Conservation (phyloP, 768 basidiomycete genomes). For the Tremella mesenterica region DNA sequence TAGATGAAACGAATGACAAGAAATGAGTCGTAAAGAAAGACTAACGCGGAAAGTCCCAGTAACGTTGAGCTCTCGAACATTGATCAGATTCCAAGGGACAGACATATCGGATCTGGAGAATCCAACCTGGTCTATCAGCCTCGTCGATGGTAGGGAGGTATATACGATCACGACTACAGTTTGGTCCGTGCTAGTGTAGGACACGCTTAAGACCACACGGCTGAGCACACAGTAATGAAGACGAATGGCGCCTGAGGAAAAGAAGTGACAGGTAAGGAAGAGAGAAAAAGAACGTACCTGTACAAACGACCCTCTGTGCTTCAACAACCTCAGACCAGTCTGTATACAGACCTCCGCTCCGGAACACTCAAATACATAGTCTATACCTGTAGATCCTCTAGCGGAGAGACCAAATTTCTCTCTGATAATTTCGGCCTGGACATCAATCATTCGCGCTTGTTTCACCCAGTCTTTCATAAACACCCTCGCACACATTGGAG, state of each 20-base stretch:
- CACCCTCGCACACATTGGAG: background rate
- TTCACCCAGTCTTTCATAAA: slow-evolving; percentile 45
- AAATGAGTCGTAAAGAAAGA: too few species aligned
- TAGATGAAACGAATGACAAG: too few species aligned
- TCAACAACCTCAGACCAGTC: slow-evolving; percentile 65
- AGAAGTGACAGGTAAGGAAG: background rate
- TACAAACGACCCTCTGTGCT: slow-evolving; percentile 35
- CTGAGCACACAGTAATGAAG: too few species aligned
- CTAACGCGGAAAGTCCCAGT: slow-evolving; percentile 6
- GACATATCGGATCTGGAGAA: too few species aligned
- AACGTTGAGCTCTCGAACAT: slow-evolving; percentile 3
- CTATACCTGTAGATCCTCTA: slow-evolving; percentile 63
- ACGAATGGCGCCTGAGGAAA: too few species aligned
- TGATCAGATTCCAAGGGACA: slow-evolving; percentile 5
- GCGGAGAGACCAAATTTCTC: slow-evolving; percentile 57
- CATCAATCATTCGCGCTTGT: slow-evolving; percentile 43
- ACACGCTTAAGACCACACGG: too few species aligned
- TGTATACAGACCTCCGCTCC: slow-evolving; percentile 87
- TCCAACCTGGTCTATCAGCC: too few species aligned
- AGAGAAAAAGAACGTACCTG: slow-evolving; percentile 2
- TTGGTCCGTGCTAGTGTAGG: too few species aligned
- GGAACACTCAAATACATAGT: slow-evolving; percentile 80
- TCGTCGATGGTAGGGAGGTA: slow-evolving; percentile 1
- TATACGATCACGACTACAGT: too few species aligned
- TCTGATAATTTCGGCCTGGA: slow-evolving; percentile 42